Percentiles rank a stretch among this genome's conserved stretches.
Conservation (phyloP, 2,329 filamentous ascomycete species). For the Colletotrichum eremochloae region DNA sequence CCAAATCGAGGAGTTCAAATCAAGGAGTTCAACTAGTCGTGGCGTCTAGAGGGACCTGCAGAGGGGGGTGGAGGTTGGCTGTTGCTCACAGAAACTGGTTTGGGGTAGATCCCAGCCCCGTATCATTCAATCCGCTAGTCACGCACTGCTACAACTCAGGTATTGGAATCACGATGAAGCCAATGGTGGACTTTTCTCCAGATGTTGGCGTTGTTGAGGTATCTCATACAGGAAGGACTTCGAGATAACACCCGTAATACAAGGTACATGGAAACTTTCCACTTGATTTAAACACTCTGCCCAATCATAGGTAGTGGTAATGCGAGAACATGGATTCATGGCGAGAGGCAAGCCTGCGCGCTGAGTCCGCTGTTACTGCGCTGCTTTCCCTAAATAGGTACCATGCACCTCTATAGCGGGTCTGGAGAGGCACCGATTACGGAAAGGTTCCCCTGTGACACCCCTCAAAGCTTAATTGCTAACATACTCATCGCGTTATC, state of each 20-base stretch:
- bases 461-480: constrained; percentile 33
- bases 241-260: background rate
- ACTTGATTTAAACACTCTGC: background rate
- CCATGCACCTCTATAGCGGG: background rate
- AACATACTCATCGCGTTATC: constrained; percentile 30
- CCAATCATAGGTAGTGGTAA: background rate
- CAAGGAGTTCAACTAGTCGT: background rate
- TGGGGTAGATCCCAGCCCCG: background rate
- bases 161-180: background rate
- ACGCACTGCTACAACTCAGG: background rate
- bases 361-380: background rate
- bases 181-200: background rate
- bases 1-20: background rate
- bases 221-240: background rate
- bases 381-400: background rate
- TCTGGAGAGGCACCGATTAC: background rate
- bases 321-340: background rate
- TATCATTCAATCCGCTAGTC: background rate
- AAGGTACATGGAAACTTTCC: background rate
- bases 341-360: background rate
- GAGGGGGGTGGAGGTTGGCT: background rate
- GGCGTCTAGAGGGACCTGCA: background rate
- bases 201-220: background rate
- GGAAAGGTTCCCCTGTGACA: background rate
- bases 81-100: background rate